Conservation (phyloP, 2,329 filamentous ascomycete genomes). For the Stagonosporopsis chrysanthemi region DNA sequence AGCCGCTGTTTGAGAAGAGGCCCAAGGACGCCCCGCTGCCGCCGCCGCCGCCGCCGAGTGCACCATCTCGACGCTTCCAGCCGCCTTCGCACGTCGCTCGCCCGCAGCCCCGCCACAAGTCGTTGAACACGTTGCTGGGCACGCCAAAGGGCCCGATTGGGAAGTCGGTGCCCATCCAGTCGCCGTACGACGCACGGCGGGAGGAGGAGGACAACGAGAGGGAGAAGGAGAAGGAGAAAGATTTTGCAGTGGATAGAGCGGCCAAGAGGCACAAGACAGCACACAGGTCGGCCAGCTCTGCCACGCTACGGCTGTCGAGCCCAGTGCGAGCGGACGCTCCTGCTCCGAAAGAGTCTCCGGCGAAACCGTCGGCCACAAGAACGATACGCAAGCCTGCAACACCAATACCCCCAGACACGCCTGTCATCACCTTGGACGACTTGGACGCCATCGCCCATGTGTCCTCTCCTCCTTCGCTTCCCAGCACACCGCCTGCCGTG, state of each 20-base stretch:
- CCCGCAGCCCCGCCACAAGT: conserved; percentile 59
- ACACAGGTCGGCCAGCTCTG: conserved; percentile 17
- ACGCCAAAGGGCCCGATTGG: conserved; percentile 70
- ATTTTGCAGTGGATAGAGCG: conserved; percentile 43
- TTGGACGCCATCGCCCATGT: conserved; percentile 26
- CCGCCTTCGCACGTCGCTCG: conserved; percentile 25
- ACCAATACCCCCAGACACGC: conserved; percentile 33
- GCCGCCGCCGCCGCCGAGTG: conserved; percentile 26
- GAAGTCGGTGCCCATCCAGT: conserved; percentile 66
- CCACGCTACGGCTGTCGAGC: conserved; percentile 22
- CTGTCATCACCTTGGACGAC: conserved; percentile 49
- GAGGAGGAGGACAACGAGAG: conserved; percentile 44
- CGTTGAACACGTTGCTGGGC: conserved; percentile 70
- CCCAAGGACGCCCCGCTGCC: conserved; percentile 57
- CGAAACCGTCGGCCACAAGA: conserved; percentile 36
- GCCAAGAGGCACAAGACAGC: conserved; percentile 51
- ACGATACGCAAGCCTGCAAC: conserved; percentile 24
- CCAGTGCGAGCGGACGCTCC: conserved; percentile 21
- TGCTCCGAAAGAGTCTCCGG: conserved; percentile 26
- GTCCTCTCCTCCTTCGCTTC: conserved; percentile 36
- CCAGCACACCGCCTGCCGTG: conserved; percentile 27
- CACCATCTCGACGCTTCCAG: conserved; percentile 30
- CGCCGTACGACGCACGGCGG: conserved; percentile 68
- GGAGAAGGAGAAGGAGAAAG: conserved; percentile 35
- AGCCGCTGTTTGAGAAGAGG: conserved; percentile 75